Percentiles rank a stretch among this genome's conserved stretches.
Conservation (phyloP, 768 basidiomycete genomes). For the Mycena pura region DNA sequence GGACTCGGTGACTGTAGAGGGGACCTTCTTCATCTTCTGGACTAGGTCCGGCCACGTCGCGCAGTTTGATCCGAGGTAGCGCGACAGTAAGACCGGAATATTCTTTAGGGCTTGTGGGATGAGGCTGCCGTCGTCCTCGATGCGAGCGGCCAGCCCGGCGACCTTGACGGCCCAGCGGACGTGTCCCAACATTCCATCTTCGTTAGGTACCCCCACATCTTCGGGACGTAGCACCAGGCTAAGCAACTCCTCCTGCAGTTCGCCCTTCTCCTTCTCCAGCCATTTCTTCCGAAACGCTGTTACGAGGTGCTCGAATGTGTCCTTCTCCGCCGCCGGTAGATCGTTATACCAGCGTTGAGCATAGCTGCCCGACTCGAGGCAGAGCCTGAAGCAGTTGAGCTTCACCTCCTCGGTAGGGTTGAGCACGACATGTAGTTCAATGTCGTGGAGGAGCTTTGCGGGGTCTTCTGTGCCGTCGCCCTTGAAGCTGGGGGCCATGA, state of each 20-base stretch:
- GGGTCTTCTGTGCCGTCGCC: background rate
- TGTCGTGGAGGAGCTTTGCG: background rate
- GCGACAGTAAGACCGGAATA: background rate
- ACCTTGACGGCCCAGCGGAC: background rate
- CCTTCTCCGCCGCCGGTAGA: background rate
- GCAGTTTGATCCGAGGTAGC: background rate
- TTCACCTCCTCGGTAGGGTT: background rate
- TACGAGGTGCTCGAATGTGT: background rate
- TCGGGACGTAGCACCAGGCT: background rate
- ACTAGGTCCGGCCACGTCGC: background rate
- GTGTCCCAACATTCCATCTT: conserved; percentile 3
- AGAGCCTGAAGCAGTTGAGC: background rate
- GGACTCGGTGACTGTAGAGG: background rate
- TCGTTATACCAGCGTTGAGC: conserved; percentile 5
- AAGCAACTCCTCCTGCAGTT: conserved; percentile 5
- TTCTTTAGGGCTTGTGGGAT: conserved; percentile 9
- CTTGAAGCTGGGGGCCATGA: background rate
- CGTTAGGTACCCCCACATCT: background rate
- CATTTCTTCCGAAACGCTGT: conserved; percentile 2
- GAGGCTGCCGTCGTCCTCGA: background rate
- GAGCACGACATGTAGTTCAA: background rate
- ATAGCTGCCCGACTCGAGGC: conserved; percentile 7
- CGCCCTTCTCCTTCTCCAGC: conserved; percentile 3
- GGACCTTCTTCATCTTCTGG: background rate
- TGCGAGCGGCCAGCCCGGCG: background rate